These are phyloP conservation scores for Papilionanthe hybrid DNA, from an alignment of 116 monocot species.

Conservation along the genomic window DNA sequence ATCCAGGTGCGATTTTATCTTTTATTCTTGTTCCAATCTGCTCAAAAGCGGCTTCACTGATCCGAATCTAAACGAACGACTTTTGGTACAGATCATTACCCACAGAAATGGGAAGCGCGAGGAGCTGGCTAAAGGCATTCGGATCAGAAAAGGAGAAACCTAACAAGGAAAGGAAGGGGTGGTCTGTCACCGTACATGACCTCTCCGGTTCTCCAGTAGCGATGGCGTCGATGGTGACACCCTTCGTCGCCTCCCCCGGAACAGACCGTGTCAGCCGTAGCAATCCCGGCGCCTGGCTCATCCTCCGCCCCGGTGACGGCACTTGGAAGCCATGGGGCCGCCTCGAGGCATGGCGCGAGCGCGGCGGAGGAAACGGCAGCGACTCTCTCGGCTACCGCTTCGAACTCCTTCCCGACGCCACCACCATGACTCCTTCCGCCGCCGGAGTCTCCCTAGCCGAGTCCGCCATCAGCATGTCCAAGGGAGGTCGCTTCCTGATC, in stretches of 20 bases:
- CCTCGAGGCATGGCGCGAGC: slow-evolving; percentile 64
- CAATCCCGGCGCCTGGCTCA: slow-evolving; percentile 62
- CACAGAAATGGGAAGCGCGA: slow-evolving; percentile 9
- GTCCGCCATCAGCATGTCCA: slow-evolving; percentile 42
- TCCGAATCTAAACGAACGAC: neutral
- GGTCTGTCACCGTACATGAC: slow-evolving; percentile 60
- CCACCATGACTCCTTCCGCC: slow-evolving; percentile 12
- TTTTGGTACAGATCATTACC: slow-evolving; percentile 29
- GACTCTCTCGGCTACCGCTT: slow-evolving; percentile 52
- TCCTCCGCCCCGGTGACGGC: slow-evolving; percentile 61
- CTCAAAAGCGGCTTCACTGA: neutral
- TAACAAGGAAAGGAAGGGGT: slow-evolving; percentile 48
- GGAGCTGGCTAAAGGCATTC: slow-evolving; percentile 37
- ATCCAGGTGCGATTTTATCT: slow-evolving; percentile 21
- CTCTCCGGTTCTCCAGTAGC: slow-evolving; percentile 61
- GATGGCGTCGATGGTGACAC: slow-evolving; percentile 55
- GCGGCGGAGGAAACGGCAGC: slow-evolving; percentile 25
- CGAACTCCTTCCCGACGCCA: slow-evolving; percentile 37
- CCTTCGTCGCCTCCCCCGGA: slow-evolving; percentile 57
- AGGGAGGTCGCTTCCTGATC: slow-evolving; percentile 77
- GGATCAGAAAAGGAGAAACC: slow-evolving; percentile 39
- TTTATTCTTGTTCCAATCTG: neutral
- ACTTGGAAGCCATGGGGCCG: slow-evolving; percentile 84
- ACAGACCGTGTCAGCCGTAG: slow-evolving; percentile 48
- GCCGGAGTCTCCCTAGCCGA: slow-evolving; percentile 57